phyloP scores from a whole-genome alignment of 768 basidiomycete genomes.

The Rhizopogon salebrosus region DNA sequence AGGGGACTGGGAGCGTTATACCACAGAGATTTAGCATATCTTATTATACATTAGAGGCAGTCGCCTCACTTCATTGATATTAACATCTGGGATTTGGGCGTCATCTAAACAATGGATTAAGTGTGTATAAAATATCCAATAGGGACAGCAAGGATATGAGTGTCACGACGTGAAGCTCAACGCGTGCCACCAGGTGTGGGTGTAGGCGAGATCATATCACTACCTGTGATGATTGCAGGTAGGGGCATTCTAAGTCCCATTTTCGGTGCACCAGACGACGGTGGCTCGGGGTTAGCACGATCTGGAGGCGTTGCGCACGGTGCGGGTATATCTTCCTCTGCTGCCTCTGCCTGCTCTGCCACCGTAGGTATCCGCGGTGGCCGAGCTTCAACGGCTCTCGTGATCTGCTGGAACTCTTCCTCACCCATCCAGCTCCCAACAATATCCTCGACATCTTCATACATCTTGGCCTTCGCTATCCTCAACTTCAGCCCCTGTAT shows the following conservation, averaged over 20 bases:
- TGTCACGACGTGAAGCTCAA: not conserved
- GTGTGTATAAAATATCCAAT: not conserved
- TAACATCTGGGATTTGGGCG: not conserved
- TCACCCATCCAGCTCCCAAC: conserved; percentile 57
- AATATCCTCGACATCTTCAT: conserved; percentile 44
- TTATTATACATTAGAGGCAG: too few relatives aligned
- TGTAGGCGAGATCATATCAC: conserved; percentile 43
- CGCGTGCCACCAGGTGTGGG: conserved; percentile 24
- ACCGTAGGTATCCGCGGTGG: conserved; percentile 8
- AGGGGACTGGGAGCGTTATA: not conserved
- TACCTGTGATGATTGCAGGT: conserved; percentile 36
- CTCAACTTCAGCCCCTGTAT: conserved; percentile 49
- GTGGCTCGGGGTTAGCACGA: conserved; percentile 57
- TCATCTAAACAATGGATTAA: not conserved
- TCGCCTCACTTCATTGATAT: too few relatives aligned
- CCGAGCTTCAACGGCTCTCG: conserved; percentile 36
- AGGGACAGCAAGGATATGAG: not conserved
- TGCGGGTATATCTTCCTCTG: conserved; percentile 32
- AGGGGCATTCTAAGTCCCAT: conserved; percentile 31
- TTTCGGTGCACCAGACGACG: conserved; percentile 44
- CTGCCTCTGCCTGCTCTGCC: conserved; percentile 1
- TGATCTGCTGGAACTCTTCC: conserved; percentile 53
- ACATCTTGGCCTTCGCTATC: conserved; percentile 60
- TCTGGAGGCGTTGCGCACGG: conserved; percentile 39
- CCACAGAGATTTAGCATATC: too few relatives aligned